Evolutionary conservation across 139 green algal genomes (phyloP).

Genomic region (Choricystis sp.): DNA sequence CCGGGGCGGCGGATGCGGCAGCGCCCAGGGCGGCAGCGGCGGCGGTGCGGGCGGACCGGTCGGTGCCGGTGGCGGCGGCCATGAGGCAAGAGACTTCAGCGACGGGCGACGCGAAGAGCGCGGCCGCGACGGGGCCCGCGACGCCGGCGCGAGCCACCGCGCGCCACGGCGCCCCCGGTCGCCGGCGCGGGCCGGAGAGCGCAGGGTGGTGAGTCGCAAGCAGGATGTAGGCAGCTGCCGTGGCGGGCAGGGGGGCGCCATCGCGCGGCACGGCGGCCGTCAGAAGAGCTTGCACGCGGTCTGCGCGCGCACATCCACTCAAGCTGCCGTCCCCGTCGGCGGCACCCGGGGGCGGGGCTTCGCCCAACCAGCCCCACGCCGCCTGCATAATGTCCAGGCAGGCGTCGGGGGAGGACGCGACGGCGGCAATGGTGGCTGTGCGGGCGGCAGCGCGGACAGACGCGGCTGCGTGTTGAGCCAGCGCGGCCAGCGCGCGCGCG

Average conservation of each 20-base stretch:
- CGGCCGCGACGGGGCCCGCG: background rate
- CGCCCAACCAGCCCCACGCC: background rate
- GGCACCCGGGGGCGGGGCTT: background rate
- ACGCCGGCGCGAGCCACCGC: conserved; percentile 3
- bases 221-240: conserved; percentile 15
- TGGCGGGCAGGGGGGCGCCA: background rate
- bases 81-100: background rate
- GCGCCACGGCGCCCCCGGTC: background rate
- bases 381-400: background rate
- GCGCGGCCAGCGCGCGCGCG: background rate
- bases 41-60: conserved; percentile 10
- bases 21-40: conserved; percentile 32
- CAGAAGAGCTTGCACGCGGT: conserved; percentile 1
- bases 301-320: background rate
- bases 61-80: background rate
- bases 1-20: conserved; percentile 20
- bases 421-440: background rate
- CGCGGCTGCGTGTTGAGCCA: background rate
- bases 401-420: background rate
- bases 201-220: conserved; percentile 56
- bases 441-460: background rate
- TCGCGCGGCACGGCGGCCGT: conserved; percentile 5
- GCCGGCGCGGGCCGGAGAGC: conserved; percentile 7
- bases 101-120: background rate
- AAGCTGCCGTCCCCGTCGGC: background rate